Percentiles rank a stretch among this genome's conserved stretches.
Evolutionary conservation across 176 grass and related monocot genomes (phyloP).

Genomic region (Coix lacrymajobi): DNA sequence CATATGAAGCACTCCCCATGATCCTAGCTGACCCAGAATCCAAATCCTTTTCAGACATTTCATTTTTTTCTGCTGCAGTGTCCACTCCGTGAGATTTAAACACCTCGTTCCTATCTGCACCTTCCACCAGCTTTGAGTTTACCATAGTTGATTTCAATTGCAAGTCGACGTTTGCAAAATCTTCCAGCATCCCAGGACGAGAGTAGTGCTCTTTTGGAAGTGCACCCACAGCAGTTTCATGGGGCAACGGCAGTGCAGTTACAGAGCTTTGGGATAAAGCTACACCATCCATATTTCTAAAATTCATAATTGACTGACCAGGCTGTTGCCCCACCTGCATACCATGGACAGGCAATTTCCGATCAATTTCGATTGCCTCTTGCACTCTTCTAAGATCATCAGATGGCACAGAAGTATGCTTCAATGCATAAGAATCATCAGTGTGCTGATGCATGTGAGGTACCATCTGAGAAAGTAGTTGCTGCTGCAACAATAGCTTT

Average conservation of each 20-base stretch:
- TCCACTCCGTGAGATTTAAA: neutral
- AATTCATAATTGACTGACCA: conserved; percentile 40
- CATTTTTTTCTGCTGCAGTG: conserved; percentile 4
- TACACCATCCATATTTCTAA: conserved; percentile 30
- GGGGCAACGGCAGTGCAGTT: conserved; percentile 29
- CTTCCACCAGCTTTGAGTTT: conserved; percentile 11
- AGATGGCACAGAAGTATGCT: conserved; percentile 29
- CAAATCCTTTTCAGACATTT: conserved; percentile 16
- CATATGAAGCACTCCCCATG: conserved; percentile 9
- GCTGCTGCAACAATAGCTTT: conserved; percentile 62
- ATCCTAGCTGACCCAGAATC: conserved; percentile 21
- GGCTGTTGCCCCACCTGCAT: conserved; percentile 30
- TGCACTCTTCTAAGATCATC: conserved; percentile 50
- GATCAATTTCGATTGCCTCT: conserved; percentile 46
- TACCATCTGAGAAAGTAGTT: conserved; percentile 51
- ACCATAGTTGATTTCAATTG: conserved; percentile 21
- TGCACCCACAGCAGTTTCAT: conserved; percentile 31
- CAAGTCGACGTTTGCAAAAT: neutral
- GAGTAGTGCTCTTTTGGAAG: conserved; percentile 43
- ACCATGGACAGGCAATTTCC: conserved; percentile 34
- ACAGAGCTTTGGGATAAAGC: conserved; percentile 35
- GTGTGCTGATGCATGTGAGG: conserved; percentile 47
- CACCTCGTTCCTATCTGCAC: neutral
- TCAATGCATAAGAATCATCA: conserved; percentile 47
- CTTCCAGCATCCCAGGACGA: conserved; percentile 28